These are phyloP conservation scores for Moesziomyces sp. DNA, from an alignment of 1,284 basidiomycete species.

Conservation along the genomic window DNA sequence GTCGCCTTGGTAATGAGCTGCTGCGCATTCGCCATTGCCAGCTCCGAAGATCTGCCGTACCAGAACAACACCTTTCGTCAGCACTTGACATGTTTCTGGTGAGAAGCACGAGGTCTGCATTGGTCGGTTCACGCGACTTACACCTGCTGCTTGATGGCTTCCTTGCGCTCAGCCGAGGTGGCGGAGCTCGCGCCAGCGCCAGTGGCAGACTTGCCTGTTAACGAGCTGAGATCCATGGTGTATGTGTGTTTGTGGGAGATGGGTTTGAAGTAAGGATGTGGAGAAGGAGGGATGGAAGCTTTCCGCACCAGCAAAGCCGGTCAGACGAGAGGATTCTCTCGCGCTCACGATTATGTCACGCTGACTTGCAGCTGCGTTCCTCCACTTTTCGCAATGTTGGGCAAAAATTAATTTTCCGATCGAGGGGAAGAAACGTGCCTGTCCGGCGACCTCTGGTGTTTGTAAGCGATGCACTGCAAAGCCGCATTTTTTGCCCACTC, in stretches of 20 bases:
- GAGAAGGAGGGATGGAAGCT: background rate
- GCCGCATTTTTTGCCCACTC: no score
- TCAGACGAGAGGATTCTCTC: background rate
- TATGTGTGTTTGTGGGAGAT: constrained; percentile 6
- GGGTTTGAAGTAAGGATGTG: background rate
- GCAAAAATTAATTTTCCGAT: constrained; percentile 13
- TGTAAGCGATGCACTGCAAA: background rate
- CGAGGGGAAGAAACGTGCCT: background rate
- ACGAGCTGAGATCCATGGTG: constrained; percentile 55
- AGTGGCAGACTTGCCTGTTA: constrained; percentile 31
- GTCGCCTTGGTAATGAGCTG: constrained; percentile 66
- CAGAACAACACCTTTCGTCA: background rate
- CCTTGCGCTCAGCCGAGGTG: constrained; percentile 60
- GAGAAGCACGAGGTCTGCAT: no score
- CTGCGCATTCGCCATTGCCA: constrained; percentile 64
- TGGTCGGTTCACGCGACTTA: constrained; percentile 13
- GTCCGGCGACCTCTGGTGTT: background rate
- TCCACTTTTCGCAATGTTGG: background rate
- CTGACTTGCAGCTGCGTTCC: background rate
- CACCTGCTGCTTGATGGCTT: constrained; percentile 65
- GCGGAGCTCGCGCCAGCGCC: constrained; percentile 8
- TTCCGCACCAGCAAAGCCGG: background rate
- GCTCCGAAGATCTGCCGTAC: constrained; percentile 33
- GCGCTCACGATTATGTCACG: constrained; percentile 7
- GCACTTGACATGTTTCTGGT: no score